Percentiles rank a stretch among this genome's conserved stretches.
These are phyloP conservation scores for Aspergillus fumigatus DNA, from an alignment of 2,329 filamentous ascomycete genomes.

Conservation along the genomic window DNA sequence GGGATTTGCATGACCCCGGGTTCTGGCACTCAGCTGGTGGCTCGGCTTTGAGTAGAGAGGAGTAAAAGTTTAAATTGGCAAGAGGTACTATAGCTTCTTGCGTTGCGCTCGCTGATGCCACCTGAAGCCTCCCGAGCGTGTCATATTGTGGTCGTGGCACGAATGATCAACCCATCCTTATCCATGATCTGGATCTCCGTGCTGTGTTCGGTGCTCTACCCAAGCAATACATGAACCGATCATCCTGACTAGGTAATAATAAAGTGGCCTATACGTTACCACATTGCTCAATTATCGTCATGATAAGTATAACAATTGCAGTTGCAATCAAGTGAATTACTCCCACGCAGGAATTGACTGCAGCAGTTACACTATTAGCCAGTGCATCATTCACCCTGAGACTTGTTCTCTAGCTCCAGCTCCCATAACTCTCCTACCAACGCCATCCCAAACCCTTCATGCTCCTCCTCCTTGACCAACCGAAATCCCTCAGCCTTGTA, in stretches of 20 bases:
- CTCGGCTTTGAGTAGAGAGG: no score
- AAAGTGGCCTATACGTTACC: not conserved
- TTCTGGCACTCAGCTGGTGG: no score
- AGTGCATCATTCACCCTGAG: not conserved
- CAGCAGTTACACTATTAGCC: no score
- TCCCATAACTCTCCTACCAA: conserved; percentile 23
- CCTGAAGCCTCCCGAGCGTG: no score
- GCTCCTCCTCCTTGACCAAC: conserved; percentile 15
- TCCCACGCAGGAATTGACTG: no score
- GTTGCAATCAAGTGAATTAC: not conserved
- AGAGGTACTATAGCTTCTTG: no score
- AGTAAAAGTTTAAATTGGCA: no score
- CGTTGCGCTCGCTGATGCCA: no score
- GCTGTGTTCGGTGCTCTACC: no score
- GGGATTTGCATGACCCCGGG: not conserved
- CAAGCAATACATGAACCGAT: not conserved
- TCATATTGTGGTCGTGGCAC: no score
- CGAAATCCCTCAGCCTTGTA: conserved; percentile 22
- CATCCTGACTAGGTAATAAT: not conserved
- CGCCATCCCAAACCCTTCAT: conserved; percentile 16
- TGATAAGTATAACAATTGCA: not conserved
- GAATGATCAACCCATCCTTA: no score
- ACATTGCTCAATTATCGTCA: not conserved
- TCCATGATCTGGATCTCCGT: no score
- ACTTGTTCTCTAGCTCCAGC: conserved; percentile 4